A percentile compares a stretch with the other conserved stretches of the same genome.
These are phyloP conservation scores for Didymella exigua DNA, from an alignment of 2,329 filamentous ascomycete species.

Conservation along the genomic window DNA sequence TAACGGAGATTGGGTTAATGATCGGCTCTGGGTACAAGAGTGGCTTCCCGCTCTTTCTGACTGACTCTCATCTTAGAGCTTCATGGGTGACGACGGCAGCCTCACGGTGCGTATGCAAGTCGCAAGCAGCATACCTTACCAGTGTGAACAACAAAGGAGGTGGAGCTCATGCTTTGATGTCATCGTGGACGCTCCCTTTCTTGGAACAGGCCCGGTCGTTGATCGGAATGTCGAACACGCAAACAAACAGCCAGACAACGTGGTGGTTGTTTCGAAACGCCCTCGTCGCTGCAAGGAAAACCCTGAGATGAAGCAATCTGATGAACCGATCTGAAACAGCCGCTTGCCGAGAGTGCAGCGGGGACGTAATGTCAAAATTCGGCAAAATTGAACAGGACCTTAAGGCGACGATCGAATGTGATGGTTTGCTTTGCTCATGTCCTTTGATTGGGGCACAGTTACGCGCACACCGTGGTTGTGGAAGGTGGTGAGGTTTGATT, in stretches of 20 bases:
- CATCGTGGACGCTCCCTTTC: conserved; percentile 3
- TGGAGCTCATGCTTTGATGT: conserved; percentile 2
- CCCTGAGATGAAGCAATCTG: conserved; percentile 12
- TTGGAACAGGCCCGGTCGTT: background rate
- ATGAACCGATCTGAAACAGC: conserved; percentile 6
- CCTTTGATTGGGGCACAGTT: background rate
- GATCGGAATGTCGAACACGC: conserved; percentile 8
- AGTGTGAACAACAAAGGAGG: background rate
- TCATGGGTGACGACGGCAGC: conserved; percentile 3
- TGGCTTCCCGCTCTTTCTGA: conserved; percentile 1
- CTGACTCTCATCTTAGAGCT: conserved; percentile 2
- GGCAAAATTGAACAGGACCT: background rate
- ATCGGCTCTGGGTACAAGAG: conserved; percentile 14
- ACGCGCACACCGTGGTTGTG: background rate
- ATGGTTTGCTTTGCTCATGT: conserved; percentile 3
- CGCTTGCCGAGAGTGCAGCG: background rate
- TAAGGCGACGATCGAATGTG: background rate
- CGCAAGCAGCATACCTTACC: background rate
- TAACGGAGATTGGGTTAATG: conserved; percentile 23
- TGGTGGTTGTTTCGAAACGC: conserved; percentile 7
- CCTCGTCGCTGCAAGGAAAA: conserved; percentile 6
- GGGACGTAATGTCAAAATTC: background rate
- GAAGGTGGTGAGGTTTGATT: background rate
- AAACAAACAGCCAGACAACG: conserved; percentile 4
- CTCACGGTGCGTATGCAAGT: background rate